Percentiles rank a stretch among this genome's conserved stretches.
These are phyloP conservation scores for Neopestalotiopsis sp. DNA, from an alignment of 2,329 filamentous ascomycete genomes.

Conservation along the genomic window DNA sequence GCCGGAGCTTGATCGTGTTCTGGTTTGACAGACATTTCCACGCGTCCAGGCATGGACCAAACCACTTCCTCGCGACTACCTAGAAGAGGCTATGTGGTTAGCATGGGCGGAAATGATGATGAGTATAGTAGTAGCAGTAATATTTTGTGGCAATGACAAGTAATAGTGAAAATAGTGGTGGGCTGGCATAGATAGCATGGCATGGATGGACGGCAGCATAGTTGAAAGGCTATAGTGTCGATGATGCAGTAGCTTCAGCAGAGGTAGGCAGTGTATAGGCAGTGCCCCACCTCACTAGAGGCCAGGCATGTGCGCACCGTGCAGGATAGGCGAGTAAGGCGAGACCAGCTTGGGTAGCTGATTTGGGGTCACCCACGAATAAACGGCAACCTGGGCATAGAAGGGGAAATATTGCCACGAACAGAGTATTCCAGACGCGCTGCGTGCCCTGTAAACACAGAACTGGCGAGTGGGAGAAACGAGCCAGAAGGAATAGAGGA, in stretches of 20 bases:
- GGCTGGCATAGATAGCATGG: neutral
- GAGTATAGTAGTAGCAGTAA: too few relatives aligned
- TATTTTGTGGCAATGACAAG: too few relatives aligned
- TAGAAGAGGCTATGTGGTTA: neutral
- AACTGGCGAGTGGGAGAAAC: neutral
- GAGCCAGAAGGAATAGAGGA: neutral
- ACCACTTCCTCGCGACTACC: slow-evolving; percentile 6
- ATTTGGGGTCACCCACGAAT: slow-evolving; percentile 1
- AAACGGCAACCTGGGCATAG: neutral
- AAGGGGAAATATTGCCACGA: neutral
- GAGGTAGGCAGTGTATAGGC: slow-evolving; percentile 3
- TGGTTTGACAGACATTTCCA: slow-evolving; percentile 18
- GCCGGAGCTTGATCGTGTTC: slow-evolving; percentile 12
- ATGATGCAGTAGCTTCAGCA: slow-evolving; percentile 8
- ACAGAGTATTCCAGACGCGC: neutral
- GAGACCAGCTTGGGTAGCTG: neutral
- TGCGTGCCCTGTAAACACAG: neutral
- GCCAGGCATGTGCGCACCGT: slow-evolving; percentile 1
- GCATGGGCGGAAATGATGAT: neutral
- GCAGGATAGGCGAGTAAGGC: neutral
- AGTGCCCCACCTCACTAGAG: slow-evolving; percentile 12
- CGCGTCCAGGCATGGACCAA: slow-evolving; percentile 9
- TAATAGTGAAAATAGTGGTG: neutral
- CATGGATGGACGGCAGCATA: neutral
- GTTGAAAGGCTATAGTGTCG: neutral